Base-by-base conservation (phyloP, 495 filamentous ascomycete species). In the Cladorrhinum samala region DNA sequence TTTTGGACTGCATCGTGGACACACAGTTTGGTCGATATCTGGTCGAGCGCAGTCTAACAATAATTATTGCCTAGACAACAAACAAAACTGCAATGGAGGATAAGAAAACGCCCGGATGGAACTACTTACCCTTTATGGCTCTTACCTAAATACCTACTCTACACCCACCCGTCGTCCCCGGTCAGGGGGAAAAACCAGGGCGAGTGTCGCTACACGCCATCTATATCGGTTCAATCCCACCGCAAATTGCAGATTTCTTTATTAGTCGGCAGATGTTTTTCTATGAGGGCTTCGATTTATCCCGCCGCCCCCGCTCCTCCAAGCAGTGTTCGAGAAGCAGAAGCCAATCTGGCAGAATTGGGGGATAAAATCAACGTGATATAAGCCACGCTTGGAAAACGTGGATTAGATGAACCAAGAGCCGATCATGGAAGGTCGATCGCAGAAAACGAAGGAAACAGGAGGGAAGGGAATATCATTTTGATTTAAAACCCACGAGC, bases 1-100 rank as follows among this genome's bases (percentile, higher is more conserved):
- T 39, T 59, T 61, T 49, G 51, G 54, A 49, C 65, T 66, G 58
- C 71, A 66, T 66, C 13, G 6, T 68, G 62, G 66, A 72, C 74
- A 13, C 24, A 3, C 6, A 1, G 20, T 45, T 24, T 4, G n/a
- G n/a, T n/a, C n/a, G n/a, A n/a, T n/a, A n/a, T n/a, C n/a, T n/a
- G n/a, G n/a, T n/a, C n/a, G n/a, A n/a, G n/a, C n/a, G n/a, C n/a
- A n/a, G n/a, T n/a, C n/a, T n/a, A n/a, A n/a, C n/a, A n/a, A n/a
- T n/a, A n/a, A n/a, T n/a, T n/a, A n/a, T n/a, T n/a, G n/a, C n/a
- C n/a, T n/a, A n/a, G n/a, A n/a, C n/a, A n/a, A n/a, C n/a, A n/a
- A n/a, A n/a, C n/a, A n/a, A n/a, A n/a, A n/a, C n/a, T n/a, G n/a
- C n/a, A n/a, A n/a, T n/a, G n/a, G n/a, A n/a, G n/a, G n/a, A n/a